Conservation (phyloP, 2,329 filamentous ascomycete genomes). For the Plenodomus lindquistii region DNA sequence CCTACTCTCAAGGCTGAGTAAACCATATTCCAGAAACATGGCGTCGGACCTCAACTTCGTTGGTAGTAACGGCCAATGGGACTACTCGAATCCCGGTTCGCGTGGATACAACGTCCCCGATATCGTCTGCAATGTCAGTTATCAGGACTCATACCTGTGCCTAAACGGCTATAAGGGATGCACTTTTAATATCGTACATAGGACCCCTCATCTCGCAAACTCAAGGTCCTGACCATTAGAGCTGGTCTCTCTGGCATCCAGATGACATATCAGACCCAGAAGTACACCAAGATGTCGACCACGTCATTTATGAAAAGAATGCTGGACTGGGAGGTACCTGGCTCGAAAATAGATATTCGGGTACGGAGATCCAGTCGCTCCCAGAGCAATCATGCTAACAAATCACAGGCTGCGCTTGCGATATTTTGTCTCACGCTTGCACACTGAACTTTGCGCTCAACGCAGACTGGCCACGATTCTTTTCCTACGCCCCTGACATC, state of each 20-base stretch:
- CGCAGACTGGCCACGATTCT: slow-evolving; percentile 54
- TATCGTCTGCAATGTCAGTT: slow-evolving; percentile 41
- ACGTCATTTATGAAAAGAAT: slow-evolving; percentile 55
- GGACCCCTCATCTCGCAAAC: slow-evolving; percentile 31
- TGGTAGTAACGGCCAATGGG: slow-evolving; percentile 40
- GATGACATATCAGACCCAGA: slow-evolving; percentile 55
- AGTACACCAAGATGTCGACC: slow-evolving; percentile 48
- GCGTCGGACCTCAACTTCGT: slow-evolving; percentile 50
- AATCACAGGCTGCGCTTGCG: slow-evolving; percentile 46
- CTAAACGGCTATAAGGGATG: not conserved
- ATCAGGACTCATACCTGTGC: not conserved
- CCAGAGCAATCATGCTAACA: slow-evolving; percentile 2
- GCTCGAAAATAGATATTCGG: slow-evolving; percentile 50
- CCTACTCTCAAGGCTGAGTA: no score
- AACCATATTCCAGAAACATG: slow-evolving; percentile 28
- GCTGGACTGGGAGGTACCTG: slow-evolving; percentile 51
- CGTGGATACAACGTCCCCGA: slow-evolving; percentile 48
- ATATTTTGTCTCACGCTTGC: slow-evolving; percentile 53
- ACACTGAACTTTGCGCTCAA: slow-evolving; percentile 51
- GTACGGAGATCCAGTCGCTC: no score
- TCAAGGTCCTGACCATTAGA: slow-evolving; percentile 55
- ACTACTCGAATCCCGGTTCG: slow-evolving; percentile 50
- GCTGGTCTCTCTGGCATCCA: slow-evolving; percentile 54
- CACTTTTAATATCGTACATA: not conserved
- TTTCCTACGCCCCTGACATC: slow-evolving; percentile 53